Evolutionary conservation across 257 asterid species (phyloP).

Genomic region (Euphrasia confusa): DNA sequence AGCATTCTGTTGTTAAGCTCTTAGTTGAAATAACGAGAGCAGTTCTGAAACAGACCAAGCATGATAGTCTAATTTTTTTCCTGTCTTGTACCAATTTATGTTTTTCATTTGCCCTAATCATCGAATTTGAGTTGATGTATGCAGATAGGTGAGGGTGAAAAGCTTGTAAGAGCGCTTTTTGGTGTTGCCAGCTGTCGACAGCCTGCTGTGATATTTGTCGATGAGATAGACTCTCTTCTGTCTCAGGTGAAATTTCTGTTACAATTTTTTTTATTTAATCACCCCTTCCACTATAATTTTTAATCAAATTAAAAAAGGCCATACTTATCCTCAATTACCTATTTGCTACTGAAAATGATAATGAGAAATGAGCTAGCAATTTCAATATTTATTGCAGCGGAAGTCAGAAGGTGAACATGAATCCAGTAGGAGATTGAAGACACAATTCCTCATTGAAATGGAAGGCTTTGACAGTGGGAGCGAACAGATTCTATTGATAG

Average conservation of each 20-base stretch:
- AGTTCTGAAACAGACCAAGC: slow-evolving; percentile 15
- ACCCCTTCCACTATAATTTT: neutral
- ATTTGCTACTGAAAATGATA: slow-evolving; percentile 4
- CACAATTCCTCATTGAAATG: slow-evolving; percentile 98
- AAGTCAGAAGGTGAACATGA: slow-evolving; percentile 99
- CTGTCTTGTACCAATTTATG: slow-evolving; percentile 18
- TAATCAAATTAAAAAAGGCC: neutral
- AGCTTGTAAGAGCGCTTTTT: slow-evolving; percentile 97
- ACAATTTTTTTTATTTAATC: slow-evolving; percentile 5
- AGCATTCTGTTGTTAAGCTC: neutral
- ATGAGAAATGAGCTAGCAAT: slow-evolving; percentile 20
- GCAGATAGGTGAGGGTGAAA: slow-evolving; percentile 99
- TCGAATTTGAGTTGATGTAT: slow-evolving; percentile 26
- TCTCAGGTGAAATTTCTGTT: slow-evolving; percentile 62
- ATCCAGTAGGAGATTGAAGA: slow-evolving; percentile 95
- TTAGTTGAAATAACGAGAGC: slow-evolving; percentile 7
- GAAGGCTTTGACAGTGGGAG: slow-evolving; percentile 89
- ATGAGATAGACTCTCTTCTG: slow-evolving; percentile 92
- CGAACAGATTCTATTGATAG: slow-evolving; percentile 90
- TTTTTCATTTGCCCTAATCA: slow-evolving; percentile 8
- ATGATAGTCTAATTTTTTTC: slow-evolving; percentile 11
- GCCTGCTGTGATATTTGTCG: slow-evolving; percentile 97
- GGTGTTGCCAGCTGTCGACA: slow-evolving; percentile 99
- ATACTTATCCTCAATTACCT: slow-evolving; percentile 10
- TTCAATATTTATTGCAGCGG: slow-evolving; percentile 59